Conservation (phyloP, 2,329 filamentous ascomycete species). For the Huntiella moniliformis region DNA sequence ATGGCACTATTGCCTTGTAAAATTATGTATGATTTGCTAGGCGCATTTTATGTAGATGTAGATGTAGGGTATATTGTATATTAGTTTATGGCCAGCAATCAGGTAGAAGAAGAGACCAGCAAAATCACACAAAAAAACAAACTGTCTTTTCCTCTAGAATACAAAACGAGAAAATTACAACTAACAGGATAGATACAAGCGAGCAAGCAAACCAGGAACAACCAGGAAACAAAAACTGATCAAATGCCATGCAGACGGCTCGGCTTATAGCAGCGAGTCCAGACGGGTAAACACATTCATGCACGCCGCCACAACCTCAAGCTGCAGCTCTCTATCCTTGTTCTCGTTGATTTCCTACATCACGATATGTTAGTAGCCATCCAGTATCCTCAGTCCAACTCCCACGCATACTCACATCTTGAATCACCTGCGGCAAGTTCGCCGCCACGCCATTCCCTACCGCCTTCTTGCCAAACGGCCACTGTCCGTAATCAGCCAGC, state of each 20-base stretch:
- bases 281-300: conserved; percentile 94
- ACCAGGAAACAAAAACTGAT: no score
- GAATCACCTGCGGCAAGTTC: conserved; percentile 73
- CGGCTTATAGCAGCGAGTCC: conserved; percentile 67
- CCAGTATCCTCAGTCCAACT: neutral
- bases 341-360: conserved; percentile 55
- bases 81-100: no score
- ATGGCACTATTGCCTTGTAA: conserved; percentile 11
- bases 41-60: no score
- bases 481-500: conserved; percentile 90
- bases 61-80: no score
- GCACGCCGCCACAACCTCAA: conserved; percentile 93
- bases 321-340: conserved; percentile 87
- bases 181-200: neutral
- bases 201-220: neutral
- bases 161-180: no score
- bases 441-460: conserved; percentile 68
- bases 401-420: conserved; percentile 37
- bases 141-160: no score
- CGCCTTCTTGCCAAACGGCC: conserved; percentile 80
- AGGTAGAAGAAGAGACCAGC: no score
- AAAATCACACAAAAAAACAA: no score
- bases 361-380: conserved; percentile 12
- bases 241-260: neutral
- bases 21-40: conserved; percentile 1